A percentile compares a stretch with the other conserved stretches of the same genome.
Conservation (phyloP, 106 monocot species). For the Narthecium ossifragum region DNA sequence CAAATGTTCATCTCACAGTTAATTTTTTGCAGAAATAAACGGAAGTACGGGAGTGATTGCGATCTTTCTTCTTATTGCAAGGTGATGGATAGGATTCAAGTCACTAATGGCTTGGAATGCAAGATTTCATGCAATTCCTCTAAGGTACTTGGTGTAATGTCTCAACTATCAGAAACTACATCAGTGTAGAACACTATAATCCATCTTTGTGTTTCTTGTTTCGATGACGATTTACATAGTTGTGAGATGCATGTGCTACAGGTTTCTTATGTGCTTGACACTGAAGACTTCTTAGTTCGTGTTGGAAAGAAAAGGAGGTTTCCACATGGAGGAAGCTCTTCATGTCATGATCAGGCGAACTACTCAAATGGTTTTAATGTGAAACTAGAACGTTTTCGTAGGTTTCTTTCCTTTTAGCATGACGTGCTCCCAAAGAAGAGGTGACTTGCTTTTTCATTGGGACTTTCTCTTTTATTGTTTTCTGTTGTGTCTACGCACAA, state of each 20-base stretch:
- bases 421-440: background rate
- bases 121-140: conserved; percentile 76
- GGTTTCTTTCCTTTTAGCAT: conserved; percentile 2
- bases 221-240: background rate
- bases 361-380: background rate
- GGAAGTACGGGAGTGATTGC: conserved; percentile 32
- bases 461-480: too few relatives aligned
- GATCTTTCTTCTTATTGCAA: conserved; percentile 45
- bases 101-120: conserved; percentile 84
- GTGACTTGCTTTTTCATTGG: background rate
- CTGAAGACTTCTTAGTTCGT: conserved; percentile 7
- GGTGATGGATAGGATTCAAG: conserved; percentile 39
- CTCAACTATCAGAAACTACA: background rate
- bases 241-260: background rate
- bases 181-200: background rate
- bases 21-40: conserved; percentile 48
- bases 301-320: conserved; percentile 6
- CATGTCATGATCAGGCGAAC: conserved; percentile 1
- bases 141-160: conserved; percentile 38
- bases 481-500: too few relatives aligned
- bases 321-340: background rate
- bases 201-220: background rate
- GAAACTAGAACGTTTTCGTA: conserved; percentile 3
- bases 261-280: conserved; percentile 4
- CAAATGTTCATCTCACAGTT: background rate